Evolutionary conservation across 208 protist species (phyloP), one percentile per base, ranked within the genome.

Genomic region (Leishmania braziliensis): DNA sequence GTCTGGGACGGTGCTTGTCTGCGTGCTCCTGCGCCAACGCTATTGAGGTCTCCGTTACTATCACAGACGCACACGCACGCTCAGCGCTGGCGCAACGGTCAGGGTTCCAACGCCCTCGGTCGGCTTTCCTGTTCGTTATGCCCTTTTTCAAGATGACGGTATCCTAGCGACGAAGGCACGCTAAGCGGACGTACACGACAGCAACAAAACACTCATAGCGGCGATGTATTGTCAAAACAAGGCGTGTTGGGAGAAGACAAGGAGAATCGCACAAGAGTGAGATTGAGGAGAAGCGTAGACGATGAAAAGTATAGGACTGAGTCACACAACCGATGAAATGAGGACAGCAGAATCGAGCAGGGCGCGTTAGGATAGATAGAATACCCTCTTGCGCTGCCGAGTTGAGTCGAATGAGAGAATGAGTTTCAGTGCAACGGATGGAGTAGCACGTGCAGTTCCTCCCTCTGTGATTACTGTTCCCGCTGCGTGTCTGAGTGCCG

Each of bases 51-150:
- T 26, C 26, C 29, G 20, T 36, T 29, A 53, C 29, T 6, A 71
- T 43, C 66, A 71, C 66, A 71, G 66, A 50, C 66, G 29, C 43
- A 73, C 68, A 36, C 46, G 23, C 68, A n/a, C 46, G 68, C 68
- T 73, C 68, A 16, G 43, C 68, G 68, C 33, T 50, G 14, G 39
- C 26, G 68, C 68, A 53, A 54, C 46, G 39, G 39, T n/a, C 68
- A 51, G 46, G 26, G 68, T 23, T 18, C 46, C 68, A 73, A 53
- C 68, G 68, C 43, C 18, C 43, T 36, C 23, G 23, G 46, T 54
- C 46, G 39, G 23, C 39, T 33, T 73, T 23, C 46, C 39, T 53
- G 46, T 20, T 53, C 10, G 68, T 29, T 3, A 33, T 54, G 3
- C 26, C 43, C 4, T 29, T 33, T 33, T 54, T 54, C 43, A 53